These are phyloP conservation scores for Bipolaris gigantea DNA, from an alignment of 2,329 filamentous ascomycete species.

Conservation along the genomic window DNA sequence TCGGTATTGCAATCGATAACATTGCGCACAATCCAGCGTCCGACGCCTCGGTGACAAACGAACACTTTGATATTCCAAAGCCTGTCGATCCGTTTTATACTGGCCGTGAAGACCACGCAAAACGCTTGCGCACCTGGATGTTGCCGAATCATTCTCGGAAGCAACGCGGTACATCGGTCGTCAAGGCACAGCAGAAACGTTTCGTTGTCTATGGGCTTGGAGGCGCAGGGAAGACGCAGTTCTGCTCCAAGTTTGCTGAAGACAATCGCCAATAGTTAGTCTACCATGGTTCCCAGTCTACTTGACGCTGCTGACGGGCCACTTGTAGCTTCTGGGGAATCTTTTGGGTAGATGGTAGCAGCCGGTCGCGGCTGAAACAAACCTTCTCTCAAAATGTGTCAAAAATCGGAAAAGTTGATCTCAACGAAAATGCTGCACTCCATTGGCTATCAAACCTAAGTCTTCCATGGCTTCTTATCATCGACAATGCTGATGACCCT, in stretches of 20 bases:
- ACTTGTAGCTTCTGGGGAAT: slow-evolving; percentile 39
- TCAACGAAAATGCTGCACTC: slow-evolving; percentile 31
- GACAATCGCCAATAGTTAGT: slow-evolving; percentile 39
- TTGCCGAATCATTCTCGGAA: not conserved
- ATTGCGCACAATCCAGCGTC: not conserved
- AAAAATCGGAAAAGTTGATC: slow-evolving; percentile 29
- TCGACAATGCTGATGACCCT: slow-evolving; percentile 37
- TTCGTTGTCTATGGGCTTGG: slow-evolving; percentile 40
- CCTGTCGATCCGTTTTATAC: slow-evolving; percentile 4
- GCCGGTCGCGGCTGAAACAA: slow-evolving; percentile 24
- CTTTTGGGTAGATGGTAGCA: slow-evolving; percentile 44
- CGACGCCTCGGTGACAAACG: not conserved
- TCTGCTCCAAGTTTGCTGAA: slow-evolving; percentile 44
- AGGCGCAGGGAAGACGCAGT: slow-evolving; percentile 48
- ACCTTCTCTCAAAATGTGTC: slow-evolving; percentile 28
- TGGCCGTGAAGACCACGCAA: not conserved
- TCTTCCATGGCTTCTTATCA: slow-evolving; percentile 31
- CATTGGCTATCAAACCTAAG: slow-evolving; percentile 22
- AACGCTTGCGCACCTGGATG: not conserved
- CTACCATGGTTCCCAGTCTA: not conserved
- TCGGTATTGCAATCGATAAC: not conserved
- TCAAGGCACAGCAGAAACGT: slow-evolving; percentile 6
- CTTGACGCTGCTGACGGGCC: slow-evolving; percentile 9
- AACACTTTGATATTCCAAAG: slow-evolving; percentile 6
- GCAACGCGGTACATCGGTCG: not conserved